Evolutionary conservation across 352 stramenopile species (phyloP).

Genomic region (Phytophthora parvispora): DNA sequence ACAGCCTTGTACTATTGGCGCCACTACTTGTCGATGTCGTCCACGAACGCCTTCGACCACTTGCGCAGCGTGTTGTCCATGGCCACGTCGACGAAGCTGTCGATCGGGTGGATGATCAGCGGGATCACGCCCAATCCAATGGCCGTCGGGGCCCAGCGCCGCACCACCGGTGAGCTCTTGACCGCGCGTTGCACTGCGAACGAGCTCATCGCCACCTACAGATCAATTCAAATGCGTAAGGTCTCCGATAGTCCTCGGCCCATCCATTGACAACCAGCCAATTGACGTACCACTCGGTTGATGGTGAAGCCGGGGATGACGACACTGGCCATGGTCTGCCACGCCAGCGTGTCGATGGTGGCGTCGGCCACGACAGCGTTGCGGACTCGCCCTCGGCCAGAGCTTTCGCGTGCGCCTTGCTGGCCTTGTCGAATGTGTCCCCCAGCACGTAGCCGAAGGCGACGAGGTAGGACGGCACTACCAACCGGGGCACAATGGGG

Average conservation of each 20-base stretch:
- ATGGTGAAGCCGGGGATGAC: constrained; percentile 89
- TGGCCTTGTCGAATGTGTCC: constrained; percentile 86
- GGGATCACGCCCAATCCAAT: constrained; percentile 86
- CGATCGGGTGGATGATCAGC: constrained; percentile 91
- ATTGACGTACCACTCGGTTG: constrained; percentile 70
- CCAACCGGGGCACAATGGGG: constrained; percentile 74
- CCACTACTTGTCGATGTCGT: constrained; percentile 27
- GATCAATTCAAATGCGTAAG: neutral
- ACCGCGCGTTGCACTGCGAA: constrained; percentile 42
- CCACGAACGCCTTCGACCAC: constrained; percentile 45
- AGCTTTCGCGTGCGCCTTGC: constrained; percentile 47
- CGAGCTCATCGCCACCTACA: constrained; percentile 57
- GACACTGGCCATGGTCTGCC: constrained; percentile 87
- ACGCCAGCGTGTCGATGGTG: constrained; percentile 82
- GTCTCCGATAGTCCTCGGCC: neutral
- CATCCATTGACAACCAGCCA: neutral
- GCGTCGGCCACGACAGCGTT: constrained; percentile 46
- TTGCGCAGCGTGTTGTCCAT: constrained; percentile 70
- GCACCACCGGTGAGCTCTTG: constrained; percentile 56
- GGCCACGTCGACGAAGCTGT: constrained; percentile 65
- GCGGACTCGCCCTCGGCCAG: constrained; percentile 35
- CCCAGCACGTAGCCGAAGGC: constrained; percentile 89
- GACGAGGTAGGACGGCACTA: constrained; percentile 81
- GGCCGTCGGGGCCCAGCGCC: constrained; percentile 75
- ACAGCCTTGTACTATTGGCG: too few relatives aligned